Percentiles rank a stretch among this genome's conserved stretches.
These are phyloP conservation scores for Otatea glauca DNA, from an alignment of 176 grass and related monocot species.

Conservation along the genomic window DNA sequence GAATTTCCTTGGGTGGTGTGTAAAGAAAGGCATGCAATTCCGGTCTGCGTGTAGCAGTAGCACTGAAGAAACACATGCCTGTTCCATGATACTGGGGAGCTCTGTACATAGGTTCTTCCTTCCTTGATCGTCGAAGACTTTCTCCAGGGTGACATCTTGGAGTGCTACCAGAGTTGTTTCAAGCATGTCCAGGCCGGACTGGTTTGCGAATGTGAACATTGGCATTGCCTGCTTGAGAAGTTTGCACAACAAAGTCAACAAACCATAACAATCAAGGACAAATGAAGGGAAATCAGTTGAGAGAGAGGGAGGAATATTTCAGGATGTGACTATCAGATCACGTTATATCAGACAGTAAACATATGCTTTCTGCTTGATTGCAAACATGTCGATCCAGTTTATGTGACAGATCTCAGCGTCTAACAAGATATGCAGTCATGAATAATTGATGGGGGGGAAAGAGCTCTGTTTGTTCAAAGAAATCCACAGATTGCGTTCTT, in stretches of 20 bases:
- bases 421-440: not conserved
- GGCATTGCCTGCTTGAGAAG: constrained; percentile 61
- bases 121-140: constrained; percentile 66
- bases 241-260: too few relatives aligned
- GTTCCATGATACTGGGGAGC: constrained; percentile 68
- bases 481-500: not conserved
- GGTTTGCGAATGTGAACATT: constrained; percentile 80
- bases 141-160: constrained; percentile 72
- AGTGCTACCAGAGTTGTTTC: constrained; percentile 76
- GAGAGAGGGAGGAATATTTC: not conserved
- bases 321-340: not conserved
- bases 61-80: constrained; percentile 28
- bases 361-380: not conserved
- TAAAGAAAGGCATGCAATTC: not conserved
- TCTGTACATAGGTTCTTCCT: constrained; percentile 77
- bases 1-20: not conserved
- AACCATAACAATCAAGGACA: not conserved
- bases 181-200: constrained; percentile 92
- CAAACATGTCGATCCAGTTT: not conserved
- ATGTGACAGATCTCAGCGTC: not conserved
- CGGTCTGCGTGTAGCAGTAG: not conserved
- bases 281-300: not conserved
- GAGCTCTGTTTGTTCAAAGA: not conserved
- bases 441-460: not conserved
- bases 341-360: not conserved